Base-by-base conservation (phyloP, 768 basidiomycete genomes). In the Boletales sp. region DNA sequence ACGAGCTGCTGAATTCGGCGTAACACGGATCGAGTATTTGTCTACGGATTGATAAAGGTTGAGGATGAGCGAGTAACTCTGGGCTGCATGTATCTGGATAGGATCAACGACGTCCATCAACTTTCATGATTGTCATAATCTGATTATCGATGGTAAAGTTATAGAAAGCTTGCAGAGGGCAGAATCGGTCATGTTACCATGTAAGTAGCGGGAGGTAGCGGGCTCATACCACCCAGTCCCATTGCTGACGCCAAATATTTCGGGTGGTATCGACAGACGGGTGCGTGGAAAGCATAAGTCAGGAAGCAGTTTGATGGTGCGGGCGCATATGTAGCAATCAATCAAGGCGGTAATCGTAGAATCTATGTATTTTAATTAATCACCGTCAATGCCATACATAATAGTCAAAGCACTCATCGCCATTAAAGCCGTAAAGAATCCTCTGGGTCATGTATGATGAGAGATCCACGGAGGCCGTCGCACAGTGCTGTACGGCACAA, bases 11-110 rank as follows among this genome's bases (percentile, higher is more conserved):
- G 48, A 42, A 21, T 40, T 35, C 5, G 46, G 24, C 24, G 6
- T 27, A 27, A 7, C 50, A 15, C 45, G 47, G 8, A 58, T 48
- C 51, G 63, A 79, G 53, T 79, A 79, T 54, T 79, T 79, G 31
- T 41, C 57, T 18, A 72, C 40, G 0, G 68, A 55, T 40, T 73
- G 63, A 51, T 72, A 65, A 4, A 78, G 72, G 58, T 64, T 57
- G 14, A 79, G 54, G 21, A 79, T 63, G 52, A 79, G 68, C 0
- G 76, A 78, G 49, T 77, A 78, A 17, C 77, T 72, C 53, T 79
- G 77, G 5, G 70, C 74, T 4, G 64, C 49, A 12, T 58, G 62
- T 21, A 73, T 70, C 27, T 65, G 65, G 43, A 74, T 58, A 12
- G 56, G 62, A 47, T 77, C 72, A 2, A 74, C 75, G 9, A 56